Evolutionary conservation across 208 protist species (phyloP), one percentile per base, ranked within the genome.

Genomic region (Blastocrithidia nonstop): DNA sequence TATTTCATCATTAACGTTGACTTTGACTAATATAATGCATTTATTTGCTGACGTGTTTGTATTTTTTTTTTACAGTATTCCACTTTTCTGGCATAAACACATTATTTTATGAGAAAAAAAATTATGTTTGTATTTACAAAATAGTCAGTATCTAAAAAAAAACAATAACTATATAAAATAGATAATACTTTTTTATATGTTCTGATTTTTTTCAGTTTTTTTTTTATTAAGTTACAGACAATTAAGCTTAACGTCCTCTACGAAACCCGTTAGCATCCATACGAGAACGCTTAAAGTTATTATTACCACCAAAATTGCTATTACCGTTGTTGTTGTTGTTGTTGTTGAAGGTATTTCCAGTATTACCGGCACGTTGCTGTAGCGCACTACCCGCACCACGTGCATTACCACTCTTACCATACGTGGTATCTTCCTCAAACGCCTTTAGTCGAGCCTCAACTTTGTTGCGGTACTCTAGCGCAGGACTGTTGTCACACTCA

Each of bases 401-500:
- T 7, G 79, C 84, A 46, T 93, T 93, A 39, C 84, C 84, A 37
- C 71, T 86, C 47, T 78, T 81, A 31, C 79, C 84, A 45, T 89
- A 89, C 1, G 79, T 72, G 50, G 88, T 72, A 39, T 76, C 79
- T 60, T 93, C 79, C 71, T 93, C 84, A 41, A 93, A 93, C 45
- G 69, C 68, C 65, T 85, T 87, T 6, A 93, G 71, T 41, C 84
- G 79, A 51, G 67, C 67, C 61, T 88, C 79, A 17, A 93, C 84
- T 50, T 88, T 87, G 57, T 72, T 83, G 75, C 84, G 84, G 68
- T 89, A 93, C 74, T 93, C 84, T 31, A 88, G 62, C 27, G 72
- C 78, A 8, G 81, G 71, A 1, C 59, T 61, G 54, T 92, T 85
- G 55, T 93, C 77, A 41, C 84, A 66, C 54, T 98, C 96, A 21